Evolutionary conservation across 169 alveolate species (phyloP).

Genomic region (Babesia bigemina): DNA sequence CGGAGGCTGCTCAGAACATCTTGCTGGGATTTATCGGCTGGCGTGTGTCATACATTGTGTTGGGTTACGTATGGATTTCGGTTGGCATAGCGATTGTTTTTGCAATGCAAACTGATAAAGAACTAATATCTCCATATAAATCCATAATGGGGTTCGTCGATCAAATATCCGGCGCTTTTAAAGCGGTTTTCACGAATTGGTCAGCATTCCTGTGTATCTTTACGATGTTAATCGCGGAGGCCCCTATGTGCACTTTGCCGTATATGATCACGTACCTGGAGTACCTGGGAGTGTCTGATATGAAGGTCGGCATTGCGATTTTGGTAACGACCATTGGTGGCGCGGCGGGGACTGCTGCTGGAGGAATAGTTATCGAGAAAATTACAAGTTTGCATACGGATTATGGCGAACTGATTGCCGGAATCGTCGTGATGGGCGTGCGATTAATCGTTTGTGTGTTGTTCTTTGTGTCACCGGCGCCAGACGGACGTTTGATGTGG

Average conservation of each 20-base stretch:
- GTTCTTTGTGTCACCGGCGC: constrained; percentile 68
- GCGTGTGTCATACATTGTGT: constrained; percentile 25
- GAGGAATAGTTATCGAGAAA: constrained; percentile 85
- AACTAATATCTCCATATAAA: not conserved
- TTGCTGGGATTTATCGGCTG: constrained; percentile 26
- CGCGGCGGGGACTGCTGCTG: constrained; percentile 86
- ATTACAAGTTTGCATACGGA: constrained; percentile 75
- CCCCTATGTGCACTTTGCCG: constrained; percentile 87
- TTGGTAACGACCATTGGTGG: constrained; percentile 85
- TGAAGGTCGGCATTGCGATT: constrained; percentile 82
- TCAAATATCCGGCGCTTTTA: not conserved
- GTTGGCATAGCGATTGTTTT: constrained; percentile 7
- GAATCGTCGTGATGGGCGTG: constrained; percentile 72
- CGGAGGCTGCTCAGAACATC: not conserved
- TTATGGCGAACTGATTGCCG: constrained; percentile 87
- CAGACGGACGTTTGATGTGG: constrained; percentile 56
- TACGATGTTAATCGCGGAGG: constrained; percentile 79
- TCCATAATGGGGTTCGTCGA: too few species aligned
- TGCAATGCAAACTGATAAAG: not conserved
- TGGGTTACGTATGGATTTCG: constrained; percentile 25
- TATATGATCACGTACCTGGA: constrained; percentile 89
- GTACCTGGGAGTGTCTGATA: constrained; percentile 85
- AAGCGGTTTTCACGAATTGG: constrained; percentile 12
- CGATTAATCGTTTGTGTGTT: constrained; percentile 74
- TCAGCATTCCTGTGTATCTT: constrained; percentile 28